phyloP scores from a whole-genome alignment of 2,329 filamentous ascomycete species.

The Beauveria scarabaeidicola region DNA sequence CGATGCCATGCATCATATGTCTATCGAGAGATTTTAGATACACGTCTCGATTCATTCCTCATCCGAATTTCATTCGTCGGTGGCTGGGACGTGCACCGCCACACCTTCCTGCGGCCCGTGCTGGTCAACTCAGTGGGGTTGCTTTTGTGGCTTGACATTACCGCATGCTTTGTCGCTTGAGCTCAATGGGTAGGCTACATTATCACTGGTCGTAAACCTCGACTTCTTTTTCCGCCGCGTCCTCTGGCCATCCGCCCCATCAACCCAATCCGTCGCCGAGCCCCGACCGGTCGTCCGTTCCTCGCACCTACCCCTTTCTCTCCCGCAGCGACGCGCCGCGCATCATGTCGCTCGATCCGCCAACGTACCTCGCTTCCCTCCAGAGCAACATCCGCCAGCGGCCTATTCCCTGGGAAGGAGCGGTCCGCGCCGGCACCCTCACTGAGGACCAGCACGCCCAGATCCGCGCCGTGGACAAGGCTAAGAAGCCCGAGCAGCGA shows the following conservation, averaged over 20 bases:
- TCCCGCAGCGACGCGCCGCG: conserved; percentile 17
- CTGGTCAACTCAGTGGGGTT: neutral
- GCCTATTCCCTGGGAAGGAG: conserved; percentile 96
- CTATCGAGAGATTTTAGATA: too few relatives aligned
- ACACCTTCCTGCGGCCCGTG: neutral
- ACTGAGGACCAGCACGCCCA: conserved; percentile 89
- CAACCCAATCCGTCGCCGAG: conserved; percentile 9
- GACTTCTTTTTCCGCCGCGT: conserved; percentile 14
- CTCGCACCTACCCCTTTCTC: conserved; percentile 6
- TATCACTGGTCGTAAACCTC: conserved; percentile 20
- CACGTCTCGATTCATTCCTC: too few relatives aligned
- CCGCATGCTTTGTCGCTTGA: neutral
- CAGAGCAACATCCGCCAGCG: conserved; percentile 96
- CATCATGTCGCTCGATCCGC: conserved; percentile 82
- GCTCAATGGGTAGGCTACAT: conserved; percentile 20
- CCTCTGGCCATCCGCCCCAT: conserved; percentile 8
- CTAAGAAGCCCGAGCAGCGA: conserved; percentile 75
- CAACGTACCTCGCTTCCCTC: conserved; percentile 73
- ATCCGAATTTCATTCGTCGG: neutral
- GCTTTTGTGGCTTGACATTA: conserved; percentile 5
- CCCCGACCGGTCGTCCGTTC: conserved; percentile 5
- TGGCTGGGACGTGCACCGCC: conserved; percentile 3
- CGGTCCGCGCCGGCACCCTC: conserved; percentile 85
- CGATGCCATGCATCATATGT: too few relatives aligned
- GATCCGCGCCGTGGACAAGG: conserved; percentile 95